Evolutionary conservation across 208 protist species (phyloP), one percentile per base, ranked within the genome.

Genomic region (Plasmodiophora brassicae): DNA sequence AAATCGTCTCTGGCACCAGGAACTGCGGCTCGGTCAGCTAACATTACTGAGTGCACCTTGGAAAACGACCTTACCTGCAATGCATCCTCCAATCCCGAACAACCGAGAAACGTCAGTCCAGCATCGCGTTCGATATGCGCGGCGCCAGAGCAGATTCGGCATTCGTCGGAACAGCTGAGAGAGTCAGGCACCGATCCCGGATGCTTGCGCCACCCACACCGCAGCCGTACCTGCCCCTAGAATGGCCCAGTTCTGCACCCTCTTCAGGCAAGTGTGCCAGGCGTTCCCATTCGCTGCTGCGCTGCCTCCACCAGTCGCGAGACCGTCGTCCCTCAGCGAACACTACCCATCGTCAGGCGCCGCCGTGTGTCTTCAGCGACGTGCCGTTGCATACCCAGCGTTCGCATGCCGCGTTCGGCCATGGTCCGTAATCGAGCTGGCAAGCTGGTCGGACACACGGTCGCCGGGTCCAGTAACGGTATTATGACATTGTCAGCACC

Each of bases 1-100:
- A 96, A 0, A 99, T 92, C 78, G 97, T 98, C 0, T 83, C 53
- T 0, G 72, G 84, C 39, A 93, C 91, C 39, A 90, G 86, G n/a
- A 91, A 90, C 93, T 99, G 97, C 32, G 99, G 91, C 88, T 96
- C 93, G 65, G 41, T 78, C n/a, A 78, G n/a, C 65, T 8, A 78
- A 5, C n/a, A n/a, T 44, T 78, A 32, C 65, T 38, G n/a, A 78
- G 5, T 28, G 20, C 20, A 78, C 65, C 32, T 38, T 14, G 32
- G n/a, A 38, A 32, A 78, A 78, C 50, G 65, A 78, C n/a, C 5
- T n/a, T 44, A 78, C 65, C 65, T 78, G 65, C 5, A 78, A 32
- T 78, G 65, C 32, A 78, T 78, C 65, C n/a, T 78, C 65, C 65
- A 78, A 38, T 78, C 65, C 65, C 5, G 65, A 44, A 44, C 65